Evolutionary conservation across 2,329 filamentous ascomycete species (phyloP), one percentile per base, ranked within the genome.

Genomic region (Alternaria ethzedia): DNA sequence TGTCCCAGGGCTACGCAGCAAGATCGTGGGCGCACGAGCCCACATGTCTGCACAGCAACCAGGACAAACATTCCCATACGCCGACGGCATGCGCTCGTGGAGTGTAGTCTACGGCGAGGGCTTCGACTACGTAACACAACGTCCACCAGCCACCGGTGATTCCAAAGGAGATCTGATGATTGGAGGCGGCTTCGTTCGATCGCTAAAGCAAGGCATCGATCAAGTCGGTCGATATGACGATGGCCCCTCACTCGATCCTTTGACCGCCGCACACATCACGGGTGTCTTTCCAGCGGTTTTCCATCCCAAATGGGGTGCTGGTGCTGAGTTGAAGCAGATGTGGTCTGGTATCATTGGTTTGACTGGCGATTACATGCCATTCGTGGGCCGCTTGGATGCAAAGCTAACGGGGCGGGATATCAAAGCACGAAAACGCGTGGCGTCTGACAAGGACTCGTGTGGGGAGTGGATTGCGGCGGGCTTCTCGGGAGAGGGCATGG

Each of bases 41-140:
- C 83, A 85, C 59, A 87, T 87, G 85, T 82, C 83, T 0, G 83
- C 84, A 0, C 85, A 87, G 66, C 70, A 74, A 2, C 82, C 85
- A 1, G 82, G 82, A 5, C 23, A 51, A 5, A 5, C 15, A 1
- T 81, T 81, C 46, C 71, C 73, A 0, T 60, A 67, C 1, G 66
- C 73, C 20, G 78, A 77, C 17, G 78, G 80, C 3, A 63, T 73
- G 17, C 80, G 80, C 6, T 87, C 86, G 0, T 89, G 86, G 86
- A 82, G 83, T 1, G 75, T 88, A 8, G 54, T 66, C 23, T 65
- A 65, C 21, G 51, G 28, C 12, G 57, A 41, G 3, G 50, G 13
- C 1, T 70, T 63, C 17, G 60, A 67, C 54, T 54, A 59, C 25
- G 54, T 58, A 6, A 52, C 54, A 6, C 67, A 69, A 47, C 54